These are phyloP conservation scores for Gomphus sp. DNA, from an alignment of 1,284 basidiomycete genomes.

Conservation along the genomic window DNA sequence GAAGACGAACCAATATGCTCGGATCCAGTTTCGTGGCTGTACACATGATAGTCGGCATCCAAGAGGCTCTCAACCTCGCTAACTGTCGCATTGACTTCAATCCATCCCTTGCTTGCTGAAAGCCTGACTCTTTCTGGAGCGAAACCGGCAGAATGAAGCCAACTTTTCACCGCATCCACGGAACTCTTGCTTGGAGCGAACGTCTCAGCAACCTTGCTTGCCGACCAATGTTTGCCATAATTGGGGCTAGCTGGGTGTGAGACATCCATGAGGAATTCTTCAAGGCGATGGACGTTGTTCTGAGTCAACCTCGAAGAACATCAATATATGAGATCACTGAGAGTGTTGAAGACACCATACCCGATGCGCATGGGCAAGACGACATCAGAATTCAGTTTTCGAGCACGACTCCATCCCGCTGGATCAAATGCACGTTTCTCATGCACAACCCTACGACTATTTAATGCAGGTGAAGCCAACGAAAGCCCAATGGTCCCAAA, in stretches of 20 bases:
- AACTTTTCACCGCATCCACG: conserved; percentile 25
- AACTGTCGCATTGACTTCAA: conserved; percentile 30
- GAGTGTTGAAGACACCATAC: background rate
- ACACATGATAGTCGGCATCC: conserved; percentile 30
- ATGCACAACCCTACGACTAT: conserved; percentile 19
- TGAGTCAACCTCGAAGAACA: conserved; percentile 26
- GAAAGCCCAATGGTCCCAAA: background rate
- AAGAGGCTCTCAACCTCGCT: conserved; percentile 32
- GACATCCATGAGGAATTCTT: conserved; percentile 29
- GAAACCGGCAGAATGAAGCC: conserved; percentile 31
- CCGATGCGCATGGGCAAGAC: conserved; percentile 34
- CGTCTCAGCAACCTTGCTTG: conserved; percentile 24
- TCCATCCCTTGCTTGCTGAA: conserved; percentile 29
- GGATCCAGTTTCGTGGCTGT: conserved; percentile 26
- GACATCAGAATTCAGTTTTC: conserved; percentile 23
- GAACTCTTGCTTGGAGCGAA: conserved; percentile 32
- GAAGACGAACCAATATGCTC: conserved; percentile 29
- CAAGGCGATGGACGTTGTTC: conserved; percentile 26
- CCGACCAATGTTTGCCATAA: conserved; percentile 29
- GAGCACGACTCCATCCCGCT: conserved; percentile 26
- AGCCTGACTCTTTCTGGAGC: conserved; percentile 21
- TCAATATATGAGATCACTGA: background rate
- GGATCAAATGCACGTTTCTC: conserved; percentile 28
- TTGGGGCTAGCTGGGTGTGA: conserved; percentile 27
- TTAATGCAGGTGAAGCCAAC: background rate